These are phyloP conservation scores for Elsinoe batatas DNA, from an alignment of 2,329 filamentous ascomycete genomes.

Conservation along the genomic window DNA sequence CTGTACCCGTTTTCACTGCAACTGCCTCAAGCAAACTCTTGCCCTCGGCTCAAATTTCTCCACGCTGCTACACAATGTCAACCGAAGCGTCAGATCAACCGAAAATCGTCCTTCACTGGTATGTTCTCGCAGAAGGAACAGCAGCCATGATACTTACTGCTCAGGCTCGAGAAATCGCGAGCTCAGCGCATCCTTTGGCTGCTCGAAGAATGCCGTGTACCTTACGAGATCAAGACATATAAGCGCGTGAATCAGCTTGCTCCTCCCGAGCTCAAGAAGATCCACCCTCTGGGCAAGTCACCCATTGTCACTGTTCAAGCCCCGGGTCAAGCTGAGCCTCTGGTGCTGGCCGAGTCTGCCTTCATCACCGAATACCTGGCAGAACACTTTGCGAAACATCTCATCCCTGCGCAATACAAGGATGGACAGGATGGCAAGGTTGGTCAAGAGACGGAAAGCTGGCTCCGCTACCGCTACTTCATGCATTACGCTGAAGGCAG, in stretches of 20 bases:
- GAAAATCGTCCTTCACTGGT: slow-evolving; percentile 58
- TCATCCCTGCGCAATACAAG: slow-evolving; percentile 44
- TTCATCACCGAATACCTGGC: slow-evolving; percentile 73
- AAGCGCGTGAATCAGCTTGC: slow-evolving; percentile 63
- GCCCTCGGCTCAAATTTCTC: neutral
- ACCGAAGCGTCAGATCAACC: slow-evolving; percentile 24
- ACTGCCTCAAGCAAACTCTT: neutral
- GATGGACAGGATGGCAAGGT: slow-evolving; percentile 45
- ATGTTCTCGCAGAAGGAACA: slow-evolving; percentile 16
- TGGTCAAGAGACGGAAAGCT: slow-evolving; percentile 50
- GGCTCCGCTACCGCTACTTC: slow-evolving; percentile 54
- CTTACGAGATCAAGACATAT: slow-evolving; percentile 72
- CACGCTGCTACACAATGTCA: slow-evolving; percentile 12
- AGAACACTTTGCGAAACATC: slow-evolving; percentile 50
- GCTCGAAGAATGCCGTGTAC: slow-evolving; percentile 67
- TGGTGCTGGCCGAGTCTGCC: slow-evolving; percentile 71
- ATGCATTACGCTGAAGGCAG: slow-evolving; percentile 82
- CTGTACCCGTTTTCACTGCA: neutral
- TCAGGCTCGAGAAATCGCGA: slow-evolving; percentile 76
- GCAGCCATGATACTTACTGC: neutral
- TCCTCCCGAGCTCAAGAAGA: slow-evolving; percentile 61
- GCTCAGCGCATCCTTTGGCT: slow-evolving; percentile 79
- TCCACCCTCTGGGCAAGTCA: slow-evolving; percentile 82
- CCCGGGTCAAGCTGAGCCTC: slow-evolving; percentile 35
- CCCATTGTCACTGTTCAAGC: slow-evolving; percentile 61